Base-by-base conservation (phyloP, 208 protist genomes). In the Lotmaria passim region DNA sequence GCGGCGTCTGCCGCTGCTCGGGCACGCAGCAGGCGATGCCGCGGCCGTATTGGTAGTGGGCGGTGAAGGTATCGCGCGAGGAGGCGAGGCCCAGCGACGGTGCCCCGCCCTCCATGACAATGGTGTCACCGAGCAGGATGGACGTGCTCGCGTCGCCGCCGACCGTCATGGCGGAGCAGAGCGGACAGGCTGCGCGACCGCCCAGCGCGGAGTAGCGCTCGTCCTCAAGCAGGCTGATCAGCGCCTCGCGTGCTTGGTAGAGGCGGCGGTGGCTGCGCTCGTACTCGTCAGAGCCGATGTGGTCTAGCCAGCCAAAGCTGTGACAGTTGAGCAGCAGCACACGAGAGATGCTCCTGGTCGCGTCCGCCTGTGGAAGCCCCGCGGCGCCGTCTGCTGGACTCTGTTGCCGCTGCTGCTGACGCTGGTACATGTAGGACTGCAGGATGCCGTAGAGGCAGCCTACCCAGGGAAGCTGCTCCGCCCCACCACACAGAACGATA, bases 241-340 rank as follows among this genome's bases (percentile, higher is more conserved):
- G 53, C 23, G 71, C 71, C 56, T 77, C 71, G 15, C 71, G 71
- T 12, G 63, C 63, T 46, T 79, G 72, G 39, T 74, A 69, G 26
- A 87, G 76, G 26, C 43, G 62, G 17, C 72, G 79, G 36, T 64
- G 59, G 56, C 74, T 86, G 31, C 50, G 43, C 55, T 91, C 82
- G 71, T 91, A 87, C 73, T 81, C 79, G 26, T 75, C 78, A 44
- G 60, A 46, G 36, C 80, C 82, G 24, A 75, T 36, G 63, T 73
- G 73, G 57, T 91, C 81, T 28, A 86, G 56, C 79, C 82, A 88
- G 28, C 82, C 82, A 33, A 91, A 87, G 57, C 74, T 77, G 73
- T 84, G 79, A 75, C 85, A 91, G 74, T 91, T 91, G n/a, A 85
- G 38, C 38, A 87, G 52, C 28, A 86, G 53, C n/a, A 91, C 51